A percentile compares a stretch with the other conserved stretches of the same genome.
phyloP scores from a whole-genome alignment of 2,329 filamentous ascomycete species.

The Monosporascus cannonballus region DNA sequence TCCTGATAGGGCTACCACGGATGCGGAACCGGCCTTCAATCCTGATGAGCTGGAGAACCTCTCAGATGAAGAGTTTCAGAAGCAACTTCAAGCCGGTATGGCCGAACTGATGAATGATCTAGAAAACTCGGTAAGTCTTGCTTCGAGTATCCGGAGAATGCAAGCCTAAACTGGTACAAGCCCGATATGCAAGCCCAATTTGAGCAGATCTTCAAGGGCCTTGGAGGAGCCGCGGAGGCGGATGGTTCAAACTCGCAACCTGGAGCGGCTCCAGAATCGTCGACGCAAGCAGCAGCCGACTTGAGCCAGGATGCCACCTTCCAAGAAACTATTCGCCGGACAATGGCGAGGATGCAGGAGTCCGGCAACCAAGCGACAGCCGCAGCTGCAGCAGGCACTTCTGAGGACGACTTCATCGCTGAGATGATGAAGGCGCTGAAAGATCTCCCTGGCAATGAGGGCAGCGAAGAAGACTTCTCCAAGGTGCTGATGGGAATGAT shows the following conservation, averaged over 20 bases:
- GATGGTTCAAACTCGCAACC: constrained; percentile 16
- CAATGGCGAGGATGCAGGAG: constrained; percentile 92
- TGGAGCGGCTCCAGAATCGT: constrained; percentile 15
- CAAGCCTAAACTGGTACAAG: constrained; percentile 24
- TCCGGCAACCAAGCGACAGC: constrained; percentile 82
- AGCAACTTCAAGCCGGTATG: constrained; percentile 87
- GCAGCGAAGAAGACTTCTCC: constrained; percentile 77
- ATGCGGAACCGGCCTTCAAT: constrained; percentile 14
- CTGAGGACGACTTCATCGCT: constrained; percentile 76
- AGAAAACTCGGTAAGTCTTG: constrained; percentile 47
- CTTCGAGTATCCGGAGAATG: neutral
- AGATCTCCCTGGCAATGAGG: constrained; percentile 48
- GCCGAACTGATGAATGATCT: constrained; percentile 71
- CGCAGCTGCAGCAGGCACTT: constrained; percentile 60
- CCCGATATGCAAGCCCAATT: constrained; percentile 74
- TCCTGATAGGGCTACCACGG: constrained; percentile 6
- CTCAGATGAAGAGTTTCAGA: constrained; percentile 73
- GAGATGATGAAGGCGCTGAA: constrained; percentile 90
- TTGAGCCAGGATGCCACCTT: constrained; percentile 61
- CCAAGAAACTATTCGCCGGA: constrained; percentile 85
- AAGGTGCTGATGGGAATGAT: constrained; percentile 98
- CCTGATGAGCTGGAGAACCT: constrained; percentile 34
- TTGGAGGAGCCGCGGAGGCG: constrained; percentile 48
- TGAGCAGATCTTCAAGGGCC: constrained; percentile 69
- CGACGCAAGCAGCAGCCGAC: constrained; percentile 23